Evolutionary conservation across 2,329 filamentous ascomycete genomes (phyloP).

Genomic region (Penicillium aurantiogriseum): DNA sequence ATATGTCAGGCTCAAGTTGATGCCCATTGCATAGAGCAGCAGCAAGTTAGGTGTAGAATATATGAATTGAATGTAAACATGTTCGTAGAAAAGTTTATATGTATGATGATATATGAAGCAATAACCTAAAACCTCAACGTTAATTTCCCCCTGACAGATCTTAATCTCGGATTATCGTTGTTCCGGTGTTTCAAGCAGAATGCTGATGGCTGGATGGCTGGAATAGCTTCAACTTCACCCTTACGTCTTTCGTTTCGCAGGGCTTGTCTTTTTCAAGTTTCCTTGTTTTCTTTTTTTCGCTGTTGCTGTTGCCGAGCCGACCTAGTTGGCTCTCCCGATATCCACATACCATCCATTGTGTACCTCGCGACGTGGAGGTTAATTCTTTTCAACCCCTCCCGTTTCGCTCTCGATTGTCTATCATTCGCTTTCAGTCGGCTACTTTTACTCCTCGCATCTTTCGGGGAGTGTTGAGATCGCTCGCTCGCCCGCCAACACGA

Average conservation of each 20-base stretch:
- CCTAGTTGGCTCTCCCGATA: background rate
- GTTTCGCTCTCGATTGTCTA: conserved; percentile 3
- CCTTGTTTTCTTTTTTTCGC: background rate
- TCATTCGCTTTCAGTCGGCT: background rate
- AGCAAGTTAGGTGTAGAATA: background rate
- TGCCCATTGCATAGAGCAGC: background rate
- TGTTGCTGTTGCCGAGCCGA: conserved; percentile 13
- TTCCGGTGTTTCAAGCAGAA: conserved; percentile 23
- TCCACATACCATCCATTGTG: conserved; percentile 7
- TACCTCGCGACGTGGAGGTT: conserved; percentile 11
- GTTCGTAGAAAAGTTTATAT: background rate
- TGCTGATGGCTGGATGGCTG: conserved; percentile 19
- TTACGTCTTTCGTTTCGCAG: conserved; percentile 19
- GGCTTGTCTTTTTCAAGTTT: conserved; percentile 6
- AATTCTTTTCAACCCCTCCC: conserved; percentile 11
- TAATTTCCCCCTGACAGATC: conserved; percentile 18
- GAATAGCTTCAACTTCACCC: conserved; percentile 13
- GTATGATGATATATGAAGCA: conserved; percentile 14
- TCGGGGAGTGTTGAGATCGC: background rate
- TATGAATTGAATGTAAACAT: background rate
- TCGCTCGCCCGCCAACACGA: conserved; percentile 8
- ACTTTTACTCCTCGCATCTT: background rate
- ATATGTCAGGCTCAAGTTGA: background rate
- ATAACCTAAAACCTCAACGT: conserved; percentile 8
- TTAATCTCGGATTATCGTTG: conserved; percentile 32